Evolutionary conservation across 495 filamentous ascomycete species (phyloP), one percentile per base, ranked within the genome.

Genomic region (Podospora tetraspora): DNA sequence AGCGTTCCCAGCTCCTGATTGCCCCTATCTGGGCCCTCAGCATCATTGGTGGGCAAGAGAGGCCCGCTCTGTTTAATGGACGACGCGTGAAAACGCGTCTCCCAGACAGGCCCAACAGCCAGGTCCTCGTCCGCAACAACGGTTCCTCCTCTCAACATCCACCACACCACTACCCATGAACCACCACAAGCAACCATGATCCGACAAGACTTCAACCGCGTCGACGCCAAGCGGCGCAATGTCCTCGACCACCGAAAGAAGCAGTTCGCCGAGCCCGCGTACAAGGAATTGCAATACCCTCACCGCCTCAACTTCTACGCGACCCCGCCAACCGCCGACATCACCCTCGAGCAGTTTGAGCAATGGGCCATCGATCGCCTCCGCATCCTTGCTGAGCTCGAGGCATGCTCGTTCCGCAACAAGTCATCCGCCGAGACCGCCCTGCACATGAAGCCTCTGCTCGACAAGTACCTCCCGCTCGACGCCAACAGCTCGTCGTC

Each of bases 311-410:
- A 94, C 82, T 92, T 97, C 80, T 99, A 99, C 81, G 84, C 85
- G 27, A 83, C 84, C 23, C 94, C 96, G 32, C 96, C 96, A 0
- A 97, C 93, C 1, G 90, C 90, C 25, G 96, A 99, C 72, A 93
- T 99, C 78, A 97, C 92, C 3, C 89, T 99, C 59, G 96, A 99
- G 77, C 87, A 98, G 73, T 99, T 99, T 74, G 96, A 99, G 74
- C 92, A 97, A 86, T 99, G 96, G 96, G 96, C 94, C n/a, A 97
- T 99, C 72, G 89, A 96, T 74, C 86, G 96, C 61, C 73, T 99
- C 68, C 89, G 90, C 72, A 94, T 99, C 43, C 89, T 99, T 69
- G 92, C 92, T 64, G 96, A 98, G 79, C 87, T 99, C 43, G 96
- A 99, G 84, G 89, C 94, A 61, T 97, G 94, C 77, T 92, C 92